Conservation (phyloP, 352 stramenopile genomes). For the Halophytophthora batemanensis region DNA sequence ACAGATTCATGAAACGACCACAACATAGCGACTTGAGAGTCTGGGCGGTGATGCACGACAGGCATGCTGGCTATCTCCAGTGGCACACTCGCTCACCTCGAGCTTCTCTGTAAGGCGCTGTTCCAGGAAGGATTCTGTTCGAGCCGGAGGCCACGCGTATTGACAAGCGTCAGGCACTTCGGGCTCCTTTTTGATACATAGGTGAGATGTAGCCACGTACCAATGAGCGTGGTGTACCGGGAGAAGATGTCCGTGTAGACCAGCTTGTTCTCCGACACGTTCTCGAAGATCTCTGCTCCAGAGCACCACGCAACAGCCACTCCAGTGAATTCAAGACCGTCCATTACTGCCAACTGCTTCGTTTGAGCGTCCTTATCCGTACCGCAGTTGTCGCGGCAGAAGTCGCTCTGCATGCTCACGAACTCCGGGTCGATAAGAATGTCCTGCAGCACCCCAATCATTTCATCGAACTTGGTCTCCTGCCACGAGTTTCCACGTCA, state of each 20-base stretch:
- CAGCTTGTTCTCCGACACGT: constrained; percentile 82
- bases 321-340: background rate
- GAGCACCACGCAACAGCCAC: constrained; percentile 6
- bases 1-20: background rate
- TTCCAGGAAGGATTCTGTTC: constrained; percentile 66
- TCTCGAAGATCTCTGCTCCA: constrained; percentile 72
- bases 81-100: constrained; percentile 42
- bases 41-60: too few relatives aligned
- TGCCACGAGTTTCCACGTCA: constrained; percentile 2
- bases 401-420: constrained; percentile 72
- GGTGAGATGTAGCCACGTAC: constrained; percentile 21
- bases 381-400: constrained; percentile 81
- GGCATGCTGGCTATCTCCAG: too few relatives aligned
- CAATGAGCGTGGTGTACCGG: constrained; percentile 77
- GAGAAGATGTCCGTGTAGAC: constrained; percentile 80
- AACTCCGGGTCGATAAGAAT: constrained; percentile 80
- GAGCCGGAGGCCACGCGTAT: constrained; percentile 3
- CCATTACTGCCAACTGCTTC: background rate
- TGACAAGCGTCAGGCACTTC: constrained; percentile 5
- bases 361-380: background rate
- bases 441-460: constrained; percentile 77
- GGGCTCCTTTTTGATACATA: background rate
- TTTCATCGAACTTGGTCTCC: constrained; percentile 76
- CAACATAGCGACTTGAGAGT: background rate
- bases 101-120: constrained; percentile 58